A percentile compares a stretch with the other conserved stretches of the same genome.
These are phyloP conservation scores for Tuber brumale DNA, from an alignment of 495 filamentous ascomycete genomes.

Conservation along the genomic window DNA sequence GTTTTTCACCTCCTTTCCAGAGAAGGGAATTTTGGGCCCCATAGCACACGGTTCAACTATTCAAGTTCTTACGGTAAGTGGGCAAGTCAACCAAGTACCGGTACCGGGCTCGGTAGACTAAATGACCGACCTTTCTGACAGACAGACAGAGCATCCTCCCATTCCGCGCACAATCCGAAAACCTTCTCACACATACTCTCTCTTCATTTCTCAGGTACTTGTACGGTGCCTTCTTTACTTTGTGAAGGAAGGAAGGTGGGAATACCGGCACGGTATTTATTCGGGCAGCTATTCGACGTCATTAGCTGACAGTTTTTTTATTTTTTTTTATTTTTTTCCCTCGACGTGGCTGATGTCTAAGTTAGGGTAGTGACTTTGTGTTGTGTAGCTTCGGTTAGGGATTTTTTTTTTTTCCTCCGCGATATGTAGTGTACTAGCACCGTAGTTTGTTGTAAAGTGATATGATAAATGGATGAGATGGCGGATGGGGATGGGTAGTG, in stretches of 20 bases:
- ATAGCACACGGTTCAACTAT: no score
- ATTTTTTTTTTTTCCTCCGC: not conserved
- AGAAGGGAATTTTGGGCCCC: no score
- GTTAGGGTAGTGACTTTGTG: not conserved
- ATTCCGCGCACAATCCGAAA: not conserved
- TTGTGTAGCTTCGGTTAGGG: not conserved
- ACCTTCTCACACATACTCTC: not conserved
- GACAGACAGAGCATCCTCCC: not conserved
- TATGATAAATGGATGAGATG: not conserved
- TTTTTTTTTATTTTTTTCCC: no score
- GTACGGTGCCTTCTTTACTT: not conserved
- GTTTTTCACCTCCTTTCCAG: no score
- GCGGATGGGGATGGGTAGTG: not conserved
- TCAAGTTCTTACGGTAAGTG: no score
- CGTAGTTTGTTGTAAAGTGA: not conserved
- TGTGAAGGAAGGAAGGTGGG: not conserved
- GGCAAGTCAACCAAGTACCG: not conserved
- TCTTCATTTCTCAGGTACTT: not conserved
- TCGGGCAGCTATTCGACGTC: not conserved
- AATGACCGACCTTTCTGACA: not conserved
- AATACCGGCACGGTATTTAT: not conserved
- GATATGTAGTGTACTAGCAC: not conserved
- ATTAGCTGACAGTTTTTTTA: not conserved
- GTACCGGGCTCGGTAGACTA: not conserved
- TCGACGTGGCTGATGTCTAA: not conserved